Conservation (phyloP, 2,329 filamentous ascomycete species). For the Dactylellina cionopaga region DNA sequence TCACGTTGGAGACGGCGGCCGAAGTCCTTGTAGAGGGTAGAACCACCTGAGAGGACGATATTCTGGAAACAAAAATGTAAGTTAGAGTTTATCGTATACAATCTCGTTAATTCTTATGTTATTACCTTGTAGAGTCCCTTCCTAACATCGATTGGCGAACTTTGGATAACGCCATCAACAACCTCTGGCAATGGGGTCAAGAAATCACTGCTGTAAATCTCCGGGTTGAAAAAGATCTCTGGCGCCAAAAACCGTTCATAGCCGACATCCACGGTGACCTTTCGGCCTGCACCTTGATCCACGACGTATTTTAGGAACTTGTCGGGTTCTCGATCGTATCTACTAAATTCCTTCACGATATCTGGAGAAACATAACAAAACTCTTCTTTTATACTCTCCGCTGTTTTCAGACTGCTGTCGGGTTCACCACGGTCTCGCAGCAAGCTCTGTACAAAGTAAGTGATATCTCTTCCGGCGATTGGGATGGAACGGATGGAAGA, state of each 20-base stretch:
- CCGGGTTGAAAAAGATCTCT: slow-evolving; percentile 99
- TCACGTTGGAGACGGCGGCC: slow-evolving; percentile 94
- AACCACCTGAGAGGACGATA: slow-evolving; percentile 96
- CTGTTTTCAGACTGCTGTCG: slow-evolving; percentile 95
- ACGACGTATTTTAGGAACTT: slow-evolving; percentile 92
- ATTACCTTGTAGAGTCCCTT: slow-evolving; percentile 86
- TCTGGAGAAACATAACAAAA: slow-evolving; percentile 98
- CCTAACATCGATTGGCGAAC: slow-evolving; percentile 95
- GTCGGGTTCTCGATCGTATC: slow-evolving; percentile 91
- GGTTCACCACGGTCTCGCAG: slow-evolving; percentile 95
- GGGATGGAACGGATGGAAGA: slow-evolving; percentile 99
- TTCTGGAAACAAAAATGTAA: slow-evolving; percentile 66
- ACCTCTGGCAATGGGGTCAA: slow-evolving; percentile 92
- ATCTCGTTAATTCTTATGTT: not conserved
- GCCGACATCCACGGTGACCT: slow-evolving; percentile 87
- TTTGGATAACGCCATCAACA: slow-evolving; percentile 96
- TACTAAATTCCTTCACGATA: slow-evolving; percentile 97
- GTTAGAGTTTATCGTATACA: not conserved
- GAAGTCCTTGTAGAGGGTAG: slow-evolving; percentile 98
- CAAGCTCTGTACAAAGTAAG: slow-evolving; percentile 96
- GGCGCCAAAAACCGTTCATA: slow-evolving; percentile 98
- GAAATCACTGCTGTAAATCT: slow-evolving; percentile 99
- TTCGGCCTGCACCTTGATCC: slow-evolving; percentile 82
- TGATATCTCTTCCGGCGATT: slow-evolving; percentile 96
- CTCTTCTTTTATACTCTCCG: slow-evolving; percentile 97